Evolutionary conservation across 257 asterid species (phyloP).

Genomic region (Perilla frutescens): DNA sequence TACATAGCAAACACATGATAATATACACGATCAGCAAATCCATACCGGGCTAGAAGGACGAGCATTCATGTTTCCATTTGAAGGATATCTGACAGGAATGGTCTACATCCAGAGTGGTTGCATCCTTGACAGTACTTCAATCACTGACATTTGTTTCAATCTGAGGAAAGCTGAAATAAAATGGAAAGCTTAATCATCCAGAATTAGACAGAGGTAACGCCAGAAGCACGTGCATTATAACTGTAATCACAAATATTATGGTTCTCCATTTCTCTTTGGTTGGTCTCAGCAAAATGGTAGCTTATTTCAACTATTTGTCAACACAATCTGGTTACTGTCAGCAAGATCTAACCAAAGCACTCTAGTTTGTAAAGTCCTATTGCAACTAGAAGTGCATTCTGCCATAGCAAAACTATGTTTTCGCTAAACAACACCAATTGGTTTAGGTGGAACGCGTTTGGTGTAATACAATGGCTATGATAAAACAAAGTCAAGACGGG

Average conservation of each 20-base stretch:
- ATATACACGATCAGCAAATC: constrained; percentile 5
- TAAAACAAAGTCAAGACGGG: too few relatives aligned
- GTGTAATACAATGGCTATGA: not conserved
- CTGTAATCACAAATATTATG: not conserved
- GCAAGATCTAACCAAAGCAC: not conserved
- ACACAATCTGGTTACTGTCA: not conserved
- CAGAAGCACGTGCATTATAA: not conserved
- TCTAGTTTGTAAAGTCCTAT: not conserved
- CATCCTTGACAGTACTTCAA: constrained; percentile 1
- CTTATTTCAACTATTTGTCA: not conserved
- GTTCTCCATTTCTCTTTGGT: too few relatives aligned
- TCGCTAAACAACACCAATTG: not conserved
- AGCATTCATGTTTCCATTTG: constrained; percentile 1
- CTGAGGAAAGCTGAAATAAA: constrained; percentile 10
- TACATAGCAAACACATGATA: not conserved
- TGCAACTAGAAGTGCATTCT: not conserved
- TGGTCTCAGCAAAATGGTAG: not conserved
- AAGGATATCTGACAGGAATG: not conserved
- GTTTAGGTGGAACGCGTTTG: not conserved
- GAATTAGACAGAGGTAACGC: not conserved
- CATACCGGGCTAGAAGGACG: constrained; percentile 25
- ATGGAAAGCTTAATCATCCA: not conserved
- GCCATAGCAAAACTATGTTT: not conserved
- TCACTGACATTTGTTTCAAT: constrained; percentile 10
- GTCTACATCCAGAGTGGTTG: not conserved